A percentile compares a stretch with the other conserved stretches of the same genome.
Evolutionary conservation across 2,329 filamentous ascomycete species (phyloP).

Genomic region (Aureobasidium sp.): DNA sequence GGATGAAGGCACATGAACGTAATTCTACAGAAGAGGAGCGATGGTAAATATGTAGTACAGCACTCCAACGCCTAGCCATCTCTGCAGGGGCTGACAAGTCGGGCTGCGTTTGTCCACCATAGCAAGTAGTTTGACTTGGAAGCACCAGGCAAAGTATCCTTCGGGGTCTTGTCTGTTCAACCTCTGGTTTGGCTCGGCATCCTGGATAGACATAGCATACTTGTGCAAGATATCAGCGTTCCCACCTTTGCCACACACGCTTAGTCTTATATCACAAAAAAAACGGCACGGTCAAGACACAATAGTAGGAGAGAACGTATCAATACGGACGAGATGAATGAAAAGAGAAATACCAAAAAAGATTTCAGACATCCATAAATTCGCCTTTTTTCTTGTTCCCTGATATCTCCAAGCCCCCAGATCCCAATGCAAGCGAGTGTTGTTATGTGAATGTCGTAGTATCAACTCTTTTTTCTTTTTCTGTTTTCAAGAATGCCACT

Average conservation of each 20-base stretch:
- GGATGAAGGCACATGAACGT: conserved; percentile 10
- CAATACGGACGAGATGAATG: neutral
- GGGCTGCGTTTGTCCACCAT: too few species aligned
- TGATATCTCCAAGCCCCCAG: neutral
- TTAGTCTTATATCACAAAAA: neutral
- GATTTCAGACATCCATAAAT: neutral
- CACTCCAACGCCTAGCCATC: too few species aligned
- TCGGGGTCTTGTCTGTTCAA: too few species aligned
- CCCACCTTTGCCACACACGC: neutral
- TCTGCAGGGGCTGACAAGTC: too few species aligned
- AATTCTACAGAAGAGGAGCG: neutral
- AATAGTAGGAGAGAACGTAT: neutral
- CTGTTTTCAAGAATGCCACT: neutral
- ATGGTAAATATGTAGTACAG: neutral
- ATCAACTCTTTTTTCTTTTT: neutral
- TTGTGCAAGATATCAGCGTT: neutral
- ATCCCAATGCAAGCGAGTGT: conserved; percentile 4
- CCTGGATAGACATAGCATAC: neutral
- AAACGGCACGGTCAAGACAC: neutral
- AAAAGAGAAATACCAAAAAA: neutral
- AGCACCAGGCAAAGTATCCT: too few species aligned
- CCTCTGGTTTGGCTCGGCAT: too few species aligned
- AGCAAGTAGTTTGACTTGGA: too few species aligned
- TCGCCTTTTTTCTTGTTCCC: neutral
- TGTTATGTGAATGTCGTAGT: neutral